These are phyloP conservation scores for Parathielavia appendiculata DNA, from an alignment of 495 filamentous ascomycete genomes.

Conservation along the genomic window DNA sequence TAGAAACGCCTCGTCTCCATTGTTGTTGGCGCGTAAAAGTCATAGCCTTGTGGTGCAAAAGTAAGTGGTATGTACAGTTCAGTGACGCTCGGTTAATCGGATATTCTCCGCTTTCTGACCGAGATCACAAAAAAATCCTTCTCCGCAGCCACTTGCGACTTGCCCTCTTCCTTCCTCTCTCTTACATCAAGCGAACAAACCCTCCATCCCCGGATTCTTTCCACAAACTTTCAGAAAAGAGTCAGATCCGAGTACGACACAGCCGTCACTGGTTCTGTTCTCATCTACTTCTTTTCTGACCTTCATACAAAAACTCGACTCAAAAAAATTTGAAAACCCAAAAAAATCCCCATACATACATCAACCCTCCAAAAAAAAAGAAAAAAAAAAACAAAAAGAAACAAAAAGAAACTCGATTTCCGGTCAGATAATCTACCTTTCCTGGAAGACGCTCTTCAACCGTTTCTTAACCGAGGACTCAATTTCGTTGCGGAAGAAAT, in stretches of 20 bases:
- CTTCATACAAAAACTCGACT: conserved; percentile 31
- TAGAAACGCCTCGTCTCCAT: too few relatives aligned
- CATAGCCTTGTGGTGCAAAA: neutral
- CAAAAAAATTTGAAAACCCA: conserved; percentile 48
- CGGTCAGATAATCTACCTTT: conserved; percentile 8
- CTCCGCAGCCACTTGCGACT: conserved; percentile 25
- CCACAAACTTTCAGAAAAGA: conserved; percentile 31
- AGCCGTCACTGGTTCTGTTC: conserved; percentile 30
- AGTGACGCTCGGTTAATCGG: conserved; percentile 16
- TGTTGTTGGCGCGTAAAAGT: too few relatives aligned
- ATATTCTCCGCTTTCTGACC: conserved; percentile 18
- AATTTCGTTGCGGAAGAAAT: conserved; percentile 19
- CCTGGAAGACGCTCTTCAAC: conserved; percentile 20
- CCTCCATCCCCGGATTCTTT: conserved; percentile 31
- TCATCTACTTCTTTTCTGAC: conserved; percentile 32
- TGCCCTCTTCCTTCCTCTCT: conserved; percentile 27
- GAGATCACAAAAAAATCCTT: conserved; percentile 29
- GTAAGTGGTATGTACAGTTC: too few relatives aligned
- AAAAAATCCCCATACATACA: conserved; percentile 41
- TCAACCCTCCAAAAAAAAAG: conserved; percentile 19
- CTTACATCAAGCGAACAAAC: conserved; percentile 25
- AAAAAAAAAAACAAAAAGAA: conserved; percentile 24
- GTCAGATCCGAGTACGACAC: conserved; percentile 32
- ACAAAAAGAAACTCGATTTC: conserved; percentile 24
- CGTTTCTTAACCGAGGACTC: conserved; percentile 17